Base-by-base conservation (phyloP, 2,329 filamentous ascomycete genomes). In the Ophidiomyces ophidiicola region DNA sequence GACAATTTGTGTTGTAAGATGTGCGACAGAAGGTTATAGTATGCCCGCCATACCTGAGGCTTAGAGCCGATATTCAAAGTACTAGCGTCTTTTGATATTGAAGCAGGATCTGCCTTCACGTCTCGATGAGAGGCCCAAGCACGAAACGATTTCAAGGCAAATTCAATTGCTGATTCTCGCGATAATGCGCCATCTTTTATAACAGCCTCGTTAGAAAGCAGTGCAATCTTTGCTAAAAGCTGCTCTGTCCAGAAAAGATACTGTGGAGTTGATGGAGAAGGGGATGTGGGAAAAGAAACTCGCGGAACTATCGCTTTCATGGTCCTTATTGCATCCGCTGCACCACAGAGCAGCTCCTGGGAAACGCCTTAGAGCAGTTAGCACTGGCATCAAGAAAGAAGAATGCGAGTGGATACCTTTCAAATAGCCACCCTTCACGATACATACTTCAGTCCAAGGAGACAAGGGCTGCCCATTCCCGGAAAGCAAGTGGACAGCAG, bases 391-490 rank as follows among this genome's bases (percentile, higher is more conserved):
- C 36, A 15, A 36, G 30, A n/a, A 39, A 45, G 28, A 41, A 31
- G 23, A 24, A 12, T n/a, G 4, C 3, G 12, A 3, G 33, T 17
- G 71, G 54, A 69, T 78, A 56, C 82, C 83, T 56, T 79, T 80
- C 35, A 93, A 70, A 55, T 85, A 92, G 33, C 77, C 74, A 14
- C 77, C 76, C 58, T 88, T 92, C 39, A 90, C 67, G 19, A 80
- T 72, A 60, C 84, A 92, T 14, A 90, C 80, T 47, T 76, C 78
- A 2, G 84, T 84, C 85, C 85, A 94, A 53, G 79, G 74, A 2
- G 74, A 72, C 10, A 74, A 60, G 17, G 59, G 50, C 30, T 69
- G 64, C 6, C 68, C 67, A n/a, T 64, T 58, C n/a, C 64, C 62
- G 32, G 71, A 68, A 40, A 77, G 57, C 26, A 66, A 63, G 19